phyloP scores from a whole-genome alignment of 306 rosid genomes.

The Erythrophleum fordii region DNA sequence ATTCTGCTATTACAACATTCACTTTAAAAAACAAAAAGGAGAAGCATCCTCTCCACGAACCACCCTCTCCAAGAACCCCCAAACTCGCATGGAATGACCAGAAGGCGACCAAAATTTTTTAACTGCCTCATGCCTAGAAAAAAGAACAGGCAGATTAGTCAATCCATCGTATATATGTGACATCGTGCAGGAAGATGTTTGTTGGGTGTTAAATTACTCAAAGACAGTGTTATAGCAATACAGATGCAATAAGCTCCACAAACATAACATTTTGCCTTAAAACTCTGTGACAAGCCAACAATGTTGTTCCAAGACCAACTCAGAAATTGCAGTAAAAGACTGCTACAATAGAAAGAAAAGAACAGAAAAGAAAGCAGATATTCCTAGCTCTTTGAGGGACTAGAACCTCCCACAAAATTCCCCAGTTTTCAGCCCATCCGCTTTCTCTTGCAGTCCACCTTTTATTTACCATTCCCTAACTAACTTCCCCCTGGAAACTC shows the following conservation, averaged over 20 bases:
- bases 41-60: slow-evolving; percentile 51
- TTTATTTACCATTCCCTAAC: background rate
- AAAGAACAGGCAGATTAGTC: slow-evolving; percentile 24
- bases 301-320: background rate
- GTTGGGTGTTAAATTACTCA: background rate
- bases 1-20: slow-evolving; percentile 59
- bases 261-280: background rate
- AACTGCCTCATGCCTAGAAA: slow-evolving; percentile 60
- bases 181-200: background rate
- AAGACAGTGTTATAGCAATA: slow-evolving; percentile 4
- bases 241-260: slow-evolving; percentile 6
- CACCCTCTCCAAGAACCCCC: slow-evolving; percentile 49
- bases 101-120: slow-evolving; percentile 43
- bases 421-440: background rate
- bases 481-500: background rate
- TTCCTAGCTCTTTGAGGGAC: background rate
- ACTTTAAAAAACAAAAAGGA: slow-evolving; percentile 33
- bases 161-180: background rate
- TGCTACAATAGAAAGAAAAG: background rate
- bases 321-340: background rate
- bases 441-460: background rate
- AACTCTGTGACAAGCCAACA: background rate
- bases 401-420: background rate
- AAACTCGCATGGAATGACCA: slow-evolving; percentile 36
- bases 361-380: background rate